phyloP scores from a whole-genome alignment of 345 rosid species.

The Psidium friedrichsthalianum region DNA sequence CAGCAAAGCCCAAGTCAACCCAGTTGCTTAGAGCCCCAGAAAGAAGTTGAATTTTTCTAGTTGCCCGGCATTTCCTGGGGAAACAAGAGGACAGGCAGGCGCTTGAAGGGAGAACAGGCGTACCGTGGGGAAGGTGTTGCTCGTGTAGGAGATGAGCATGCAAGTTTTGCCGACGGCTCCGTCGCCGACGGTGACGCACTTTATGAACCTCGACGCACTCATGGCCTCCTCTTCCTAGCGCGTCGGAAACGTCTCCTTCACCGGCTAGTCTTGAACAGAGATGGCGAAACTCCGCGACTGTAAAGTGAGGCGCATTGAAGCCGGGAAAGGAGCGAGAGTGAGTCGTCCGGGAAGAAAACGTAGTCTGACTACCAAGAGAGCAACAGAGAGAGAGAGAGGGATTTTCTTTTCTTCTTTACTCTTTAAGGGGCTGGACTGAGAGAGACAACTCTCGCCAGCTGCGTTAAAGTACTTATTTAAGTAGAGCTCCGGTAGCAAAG shows the following conservation, averaged over 20 bases:
- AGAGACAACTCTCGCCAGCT: slow-evolving; percentile 1
- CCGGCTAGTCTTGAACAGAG: background rate
- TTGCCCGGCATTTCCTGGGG: background rate
- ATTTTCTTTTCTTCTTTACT: background rate
- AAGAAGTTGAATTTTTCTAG: background rate
- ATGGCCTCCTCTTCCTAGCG: slow-evolving; percentile 6
- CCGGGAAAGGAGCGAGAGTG: background rate
- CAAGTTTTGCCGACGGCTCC: slow-evolving; percentile 82
- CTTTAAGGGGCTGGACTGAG: background rate
- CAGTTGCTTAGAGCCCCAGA: background rate
- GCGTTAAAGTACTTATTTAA: background rate
- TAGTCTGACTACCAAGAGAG: background rate
- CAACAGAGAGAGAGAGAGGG: background rate
- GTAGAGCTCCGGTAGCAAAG: background rate
- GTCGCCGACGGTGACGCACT: slow-evolving; percentile 74
- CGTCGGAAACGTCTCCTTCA: background rate
- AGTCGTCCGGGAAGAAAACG: background rate
- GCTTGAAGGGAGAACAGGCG: background rate
- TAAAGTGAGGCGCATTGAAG: background rate
- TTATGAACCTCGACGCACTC: slow-evolving; percentile 69
- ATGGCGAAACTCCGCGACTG: background rate
- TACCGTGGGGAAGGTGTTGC: slow-evolving; percentile 72
- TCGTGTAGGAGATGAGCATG: slow-evolving; percentile 68
- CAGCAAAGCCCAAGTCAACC: background rate
- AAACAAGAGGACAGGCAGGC: background rate